Evolutionary conservation across 2,329 filamentous ascomycete species (phyloP).

Genomic region (Daldinia sp.): DNA sequence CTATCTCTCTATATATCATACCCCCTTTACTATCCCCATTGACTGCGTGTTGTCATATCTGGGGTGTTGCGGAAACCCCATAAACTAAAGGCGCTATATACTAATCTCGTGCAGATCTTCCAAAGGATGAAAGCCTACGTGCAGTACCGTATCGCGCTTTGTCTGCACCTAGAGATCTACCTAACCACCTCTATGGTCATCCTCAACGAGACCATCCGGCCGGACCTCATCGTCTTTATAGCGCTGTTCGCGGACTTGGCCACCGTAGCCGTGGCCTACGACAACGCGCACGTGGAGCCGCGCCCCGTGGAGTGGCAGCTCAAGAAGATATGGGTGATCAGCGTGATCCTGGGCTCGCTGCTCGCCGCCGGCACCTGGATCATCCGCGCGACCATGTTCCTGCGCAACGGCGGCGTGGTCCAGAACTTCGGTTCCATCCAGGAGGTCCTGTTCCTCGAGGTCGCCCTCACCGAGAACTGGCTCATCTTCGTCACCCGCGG

Average conservation of each 20-base stretch:
- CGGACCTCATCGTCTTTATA: slow-evolving; percentile 82
- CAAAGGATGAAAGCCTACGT: slow-evolving; percentile 84
- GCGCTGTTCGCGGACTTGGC: slow-evolving; percentile 84
- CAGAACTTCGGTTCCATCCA: slow-evolving; percentile 81
- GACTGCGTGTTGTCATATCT: not conserved
- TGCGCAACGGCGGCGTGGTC: slow-evolving; percentile 77
- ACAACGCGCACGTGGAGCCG: slow-evolving; percentile 80
- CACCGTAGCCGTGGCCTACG: slow-evolving; percentile 82
- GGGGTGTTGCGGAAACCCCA: not conserved
- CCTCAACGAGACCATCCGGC: slow-evolving; percentile 80
- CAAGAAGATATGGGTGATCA: slow-evolving; percentile 85
- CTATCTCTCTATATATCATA: not conserved
- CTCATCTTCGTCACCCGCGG: slow-evolving; percentile 82
- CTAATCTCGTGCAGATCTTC: slow-evolving; percentile 68
- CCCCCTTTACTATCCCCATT: not conserved
- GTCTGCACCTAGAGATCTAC: slow-evolving; percentile 81
- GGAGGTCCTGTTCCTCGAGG: slow-evolving; percentile 79
- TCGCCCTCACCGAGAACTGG: slow-evolving; percentile 81
- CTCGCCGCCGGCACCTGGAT: slow-evolving; percentile 80
- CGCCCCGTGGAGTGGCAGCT: slow-evolving; percentile 84
- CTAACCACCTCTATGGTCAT: slow-evolving; percentile 83
- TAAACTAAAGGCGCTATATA: not conserved
- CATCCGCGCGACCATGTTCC: slow-evolving; percentile 76
- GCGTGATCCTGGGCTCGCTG: slow-evolving; percentile 73
- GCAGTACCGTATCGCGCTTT: slow-evolving; percentile 81